Percentiles rank a stretch among this genome's conserved stretches.
phyloP scores from a whole-genome alignment of 257 asterid genomes.

The Scutellaria barbata region DNA sequence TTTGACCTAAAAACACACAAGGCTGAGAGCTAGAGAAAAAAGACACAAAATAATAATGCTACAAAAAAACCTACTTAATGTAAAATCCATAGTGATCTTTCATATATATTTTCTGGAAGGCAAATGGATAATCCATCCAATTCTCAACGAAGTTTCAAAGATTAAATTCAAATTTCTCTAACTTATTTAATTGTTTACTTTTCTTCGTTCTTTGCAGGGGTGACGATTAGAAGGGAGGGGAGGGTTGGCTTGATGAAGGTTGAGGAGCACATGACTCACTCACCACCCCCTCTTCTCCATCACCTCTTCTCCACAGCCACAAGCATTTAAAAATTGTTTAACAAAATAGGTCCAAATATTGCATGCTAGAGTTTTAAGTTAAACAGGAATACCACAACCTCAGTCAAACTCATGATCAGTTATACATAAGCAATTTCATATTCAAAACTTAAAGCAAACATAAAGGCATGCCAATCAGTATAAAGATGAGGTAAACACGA shows the following conservation, averaged over 20 bases:
- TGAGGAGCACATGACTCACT: not conserved
- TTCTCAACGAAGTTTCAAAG: not conserved
- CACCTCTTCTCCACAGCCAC: not conserved
- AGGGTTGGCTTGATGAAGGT: slow-evolving; percentile 6
- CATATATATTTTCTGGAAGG: not conserved
- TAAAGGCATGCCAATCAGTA: slow-evolving; percentile 8
- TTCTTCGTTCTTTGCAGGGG: not conserved
- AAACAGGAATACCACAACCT: slow-evolving; percentile 2
- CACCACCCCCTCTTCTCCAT: slow-evolving; percentile 4
- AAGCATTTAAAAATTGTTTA: not conserved
- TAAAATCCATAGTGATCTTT: not conserved
- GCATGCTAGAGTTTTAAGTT: not conserved
- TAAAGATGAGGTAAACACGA: slow-evolving; percentile 1
- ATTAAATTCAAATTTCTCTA: not conserved
- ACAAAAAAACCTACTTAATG: slow-evolving; percentile 2
- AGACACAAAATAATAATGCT: not conserved
- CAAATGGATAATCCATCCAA: not conserved
- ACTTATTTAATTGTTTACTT: not conserved
- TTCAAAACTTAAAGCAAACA: not conserved
- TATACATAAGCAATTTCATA: not conserved
- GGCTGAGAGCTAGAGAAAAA: not conserved
- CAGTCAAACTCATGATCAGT: slow-evolving; percentile 18
- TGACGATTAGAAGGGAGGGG: not conserved
- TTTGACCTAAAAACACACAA: slow-evolving; percentile 52
- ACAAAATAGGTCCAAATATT: not conserved